phyloP scores from a whole-genome alignment of 2,329 filamentous ascomycete genomes.

The Nannizzia gypsea region DNA sequence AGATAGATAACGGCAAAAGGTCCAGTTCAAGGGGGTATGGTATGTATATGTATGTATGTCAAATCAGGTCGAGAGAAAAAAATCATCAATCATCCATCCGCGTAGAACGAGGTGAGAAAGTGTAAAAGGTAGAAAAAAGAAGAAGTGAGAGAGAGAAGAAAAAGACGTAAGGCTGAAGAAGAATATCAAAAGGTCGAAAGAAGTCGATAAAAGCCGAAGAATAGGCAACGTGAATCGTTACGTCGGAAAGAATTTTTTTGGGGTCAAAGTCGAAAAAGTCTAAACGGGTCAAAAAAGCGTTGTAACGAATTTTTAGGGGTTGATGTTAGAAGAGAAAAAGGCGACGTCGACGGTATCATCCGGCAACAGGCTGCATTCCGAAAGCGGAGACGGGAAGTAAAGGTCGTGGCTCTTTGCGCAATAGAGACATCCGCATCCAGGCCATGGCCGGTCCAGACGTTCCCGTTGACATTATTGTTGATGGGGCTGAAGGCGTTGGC shows the following conservation, averaged over 20 bases:
- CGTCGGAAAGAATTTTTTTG: not conserved
- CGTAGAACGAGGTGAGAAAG: constrained; percentile 17
- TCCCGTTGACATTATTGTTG: not conserved
- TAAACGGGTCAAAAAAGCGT: not conserved
- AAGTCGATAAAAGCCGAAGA: not conserved
- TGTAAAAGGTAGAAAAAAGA: not conserved
- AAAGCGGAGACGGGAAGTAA: constrained; percentile 37
- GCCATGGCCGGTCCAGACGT: constrained; percentile 37
- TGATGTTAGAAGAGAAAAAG: constrained; percentile 9
- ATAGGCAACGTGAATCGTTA: not conserved
- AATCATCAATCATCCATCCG: constrained; percentile 9
- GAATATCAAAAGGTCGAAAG: not conserved
- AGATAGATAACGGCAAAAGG: constrained; percentile 12
- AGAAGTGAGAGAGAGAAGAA: no score
- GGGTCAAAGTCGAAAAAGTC: not conserved
- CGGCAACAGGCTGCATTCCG: constrained; percentile 28
- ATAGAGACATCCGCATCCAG: constrained; percentile 37
- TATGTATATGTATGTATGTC: not conserved
- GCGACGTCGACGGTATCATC: constrained; percentile 13
- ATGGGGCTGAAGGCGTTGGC: constrained; percentile 35
- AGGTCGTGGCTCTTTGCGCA: constrained; percentile 41
- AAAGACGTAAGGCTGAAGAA: not conserved
- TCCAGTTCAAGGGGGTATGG: not conserved
- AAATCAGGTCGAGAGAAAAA: not conserved
- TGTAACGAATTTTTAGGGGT: not conserved